Conservation (phyloP, 129 eudicot genomes). For the Pittosporum tobira region DNA sequence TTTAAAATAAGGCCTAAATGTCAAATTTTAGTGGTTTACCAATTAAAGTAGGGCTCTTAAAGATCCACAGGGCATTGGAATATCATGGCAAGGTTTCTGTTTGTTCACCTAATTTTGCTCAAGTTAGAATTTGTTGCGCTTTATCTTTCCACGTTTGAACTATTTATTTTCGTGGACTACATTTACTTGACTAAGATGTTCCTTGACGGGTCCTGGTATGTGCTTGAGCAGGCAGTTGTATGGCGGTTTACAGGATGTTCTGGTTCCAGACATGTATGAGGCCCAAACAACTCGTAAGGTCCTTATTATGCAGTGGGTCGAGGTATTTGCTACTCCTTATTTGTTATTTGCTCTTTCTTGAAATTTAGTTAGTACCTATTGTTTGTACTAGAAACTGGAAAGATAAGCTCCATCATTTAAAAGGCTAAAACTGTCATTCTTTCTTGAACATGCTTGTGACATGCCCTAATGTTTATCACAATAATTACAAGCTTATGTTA, state of each 20-base stretch:
- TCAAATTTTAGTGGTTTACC: not conserved
- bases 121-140: not conserved
- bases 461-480: not conserved
- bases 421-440: not conserved
- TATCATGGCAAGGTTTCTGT: no score
- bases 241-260: conserved; percentile 72
- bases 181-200: not conserved
- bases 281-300: conserved; percentile 76
- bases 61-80: not conserved
- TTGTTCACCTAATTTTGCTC: not conserved
- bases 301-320: conserved; percentile 90
- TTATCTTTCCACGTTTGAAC: not conserved
- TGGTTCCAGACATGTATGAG: conserved; percentile 75
- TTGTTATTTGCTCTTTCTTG: not conserved
- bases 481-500: not conserved
- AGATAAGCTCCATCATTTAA: not conserved
- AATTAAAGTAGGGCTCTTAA: not conserved
- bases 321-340: conserved; percentile 44
- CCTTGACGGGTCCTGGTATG: conserved; percentile 8
- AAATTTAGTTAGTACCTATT: conserved; percentile 1
- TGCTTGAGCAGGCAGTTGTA: conserved; percentile 59
- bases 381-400: no score
- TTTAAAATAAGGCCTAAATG: no score
- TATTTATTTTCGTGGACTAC: not conserved
- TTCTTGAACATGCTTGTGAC: not conserved